Evolutionary conservation across 768 basidiomycete species (phyloP).

Genomic region (Cyathus striatus): DNA sequence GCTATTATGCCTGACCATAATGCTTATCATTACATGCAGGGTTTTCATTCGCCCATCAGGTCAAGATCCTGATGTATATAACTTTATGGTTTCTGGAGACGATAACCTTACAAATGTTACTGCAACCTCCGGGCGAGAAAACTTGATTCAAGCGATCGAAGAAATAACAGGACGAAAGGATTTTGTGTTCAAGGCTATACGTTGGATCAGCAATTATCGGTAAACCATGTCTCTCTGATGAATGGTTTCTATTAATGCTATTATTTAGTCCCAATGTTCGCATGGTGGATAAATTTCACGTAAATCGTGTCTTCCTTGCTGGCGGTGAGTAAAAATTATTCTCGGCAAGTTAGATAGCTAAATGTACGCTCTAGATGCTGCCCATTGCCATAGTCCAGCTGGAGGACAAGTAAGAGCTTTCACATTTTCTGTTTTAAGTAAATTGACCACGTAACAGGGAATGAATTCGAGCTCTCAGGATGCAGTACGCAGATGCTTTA

Average conservation of each 20-base stretch:
- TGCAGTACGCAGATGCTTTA: too few species aligned
- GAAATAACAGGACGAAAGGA: not conserved
- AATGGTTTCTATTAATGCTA: not conserved
- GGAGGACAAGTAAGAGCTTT: slow-evolving; percentile 41
- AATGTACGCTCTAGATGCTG: slow-evolving; percentile 35
- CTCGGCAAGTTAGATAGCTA: not conserved
- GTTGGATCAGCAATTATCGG: not conserved
- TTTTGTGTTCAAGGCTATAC: not conserved
- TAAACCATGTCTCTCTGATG: not conserved
- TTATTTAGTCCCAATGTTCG: slow-evolving; percentile 39
- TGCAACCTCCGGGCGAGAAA: not conserved
- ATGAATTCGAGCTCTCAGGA: too few species aligned
- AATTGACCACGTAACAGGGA: too few species aligned
- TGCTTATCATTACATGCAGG: too few species aligned
- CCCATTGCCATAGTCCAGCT: slow-evolving; percentile 39
- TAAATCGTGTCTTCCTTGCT: slow-evolving; percentile 39
- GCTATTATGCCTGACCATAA: too few species aligned
- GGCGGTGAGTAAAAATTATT: slow-evolving; percentile 29
- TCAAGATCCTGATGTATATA: too few species aligned
- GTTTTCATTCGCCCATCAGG: too few species aligned
- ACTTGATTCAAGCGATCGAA: not conserved
- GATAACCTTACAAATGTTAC: not conserved
- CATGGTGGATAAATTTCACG: slow-evolving; percentile 36
- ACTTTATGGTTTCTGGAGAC: too few species aligned
- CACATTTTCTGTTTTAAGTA: too few species aligned